Percentiles rank a stretch among this genome's conserved stretches.
phyloP scores from a whole-genome alignment of 176 grass and related monocot species.

The Carex parvula region DNA sequence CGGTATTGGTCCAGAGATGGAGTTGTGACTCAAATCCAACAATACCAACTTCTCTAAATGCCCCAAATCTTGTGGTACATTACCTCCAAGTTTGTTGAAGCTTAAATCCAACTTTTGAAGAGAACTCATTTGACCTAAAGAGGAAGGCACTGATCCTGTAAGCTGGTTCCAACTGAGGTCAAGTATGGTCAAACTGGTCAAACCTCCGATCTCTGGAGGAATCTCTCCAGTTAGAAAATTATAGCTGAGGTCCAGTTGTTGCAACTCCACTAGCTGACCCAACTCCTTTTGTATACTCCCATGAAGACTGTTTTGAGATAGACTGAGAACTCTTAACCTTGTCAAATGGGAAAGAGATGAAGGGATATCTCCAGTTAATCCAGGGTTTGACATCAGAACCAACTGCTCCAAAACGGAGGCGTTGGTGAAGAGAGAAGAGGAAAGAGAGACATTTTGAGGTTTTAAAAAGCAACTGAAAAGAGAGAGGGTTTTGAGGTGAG shows the following conservation, averaged over 20 bases:
- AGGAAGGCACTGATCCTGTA: constrained; percentile 35
- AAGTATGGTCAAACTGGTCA: constrained; percentile 63
- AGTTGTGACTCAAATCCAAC: constrained; percentile 75
- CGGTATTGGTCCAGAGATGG: constrained; percentile 50
- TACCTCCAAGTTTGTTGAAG: constrained; percentile 54
- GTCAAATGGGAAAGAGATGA: constrained; percentile 28
- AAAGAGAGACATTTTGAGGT: constrained; percentile 20
- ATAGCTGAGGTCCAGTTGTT: constrained; percentile 78
- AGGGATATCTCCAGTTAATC: constrained; percentile 46
- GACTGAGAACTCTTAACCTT: constrained; percentile 54
- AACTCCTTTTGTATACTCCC: constrained; percentile 55
- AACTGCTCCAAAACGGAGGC: constrained; percentile 54
- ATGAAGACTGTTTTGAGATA: constrained; percentile 59
- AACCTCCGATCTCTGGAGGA: constrained; percentile 43
- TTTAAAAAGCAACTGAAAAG: constrained; percentile 56
- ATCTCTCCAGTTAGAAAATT: constrained; percentile 57
- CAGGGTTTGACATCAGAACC: constrained; percentile 65
- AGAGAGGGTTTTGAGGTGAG: constrained; percentile 65
- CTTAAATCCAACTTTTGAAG: constrained; percentile 81
- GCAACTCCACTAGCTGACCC: constrained; percentile 36
- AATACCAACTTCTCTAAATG: constrained; percentile 52
- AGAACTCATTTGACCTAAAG: constrained; percentile 35
- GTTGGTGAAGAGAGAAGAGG: constrained; percentile 49
- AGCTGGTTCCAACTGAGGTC: constrained; percentile 76
- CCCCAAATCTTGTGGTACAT: constrained; percentile 48